Percentiles rank a stretch among this genome's conserved stretches.
Evolutionary conservation across 2,329 filamentous ascomycete species (phyloP).

Genomic region (Trichoderma oligosporum): DNA sequence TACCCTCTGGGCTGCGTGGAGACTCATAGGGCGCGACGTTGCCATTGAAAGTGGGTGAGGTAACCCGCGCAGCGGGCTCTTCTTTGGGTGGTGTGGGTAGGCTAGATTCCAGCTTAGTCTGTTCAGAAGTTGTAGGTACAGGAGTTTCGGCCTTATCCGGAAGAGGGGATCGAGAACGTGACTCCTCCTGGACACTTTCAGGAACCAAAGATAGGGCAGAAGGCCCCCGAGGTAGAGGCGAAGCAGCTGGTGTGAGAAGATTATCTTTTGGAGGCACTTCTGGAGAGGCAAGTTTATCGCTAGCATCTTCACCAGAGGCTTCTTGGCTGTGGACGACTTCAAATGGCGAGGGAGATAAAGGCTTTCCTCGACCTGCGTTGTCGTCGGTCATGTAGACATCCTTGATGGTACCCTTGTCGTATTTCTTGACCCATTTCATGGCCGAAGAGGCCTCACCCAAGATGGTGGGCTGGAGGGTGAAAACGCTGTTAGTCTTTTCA

Average conservation of each 20-base stretch:
- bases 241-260: slow-evolving; percentile 17
- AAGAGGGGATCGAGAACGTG: slow-evolving; percentile 1
- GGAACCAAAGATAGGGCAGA: slow-evolving; percentile 26
- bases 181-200: slow-evolving; percentile 12
- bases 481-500: slow-evolving; percentile 81
- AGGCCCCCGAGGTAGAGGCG: slow-evolving; percentile 18
- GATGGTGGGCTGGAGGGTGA: slow-evolving; percentile 82
- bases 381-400: slow-evolving; percentile 78
- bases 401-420: slow-evolving; percentile 83
- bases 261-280: slow-evolving; percentile 43
- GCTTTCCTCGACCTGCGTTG: slow-evolving; percentile 64
- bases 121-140: not conserved
- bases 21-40: slow-evolving; percentile 20
- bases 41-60: not conserved
- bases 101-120: slow-evolving; percentile 2
- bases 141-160: slow-evolving; percentile 5
- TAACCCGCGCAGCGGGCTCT: not conserved
- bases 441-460: slow-evolving; percentile 85
- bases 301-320: slow-evolving; percentile 16
- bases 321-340: slow-evolving; percentile 31
- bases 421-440: slow-evolving; percentile 95
- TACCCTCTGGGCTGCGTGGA: slow-evolving; percentile 32
- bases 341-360: slow-evolving; percentile 35
- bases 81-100: slow-evolving; percentile 28
- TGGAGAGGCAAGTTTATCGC: slow-evolving; percentile 31